Percentiles rank a stretch among this genome's conserved stretches.
These are phyloP conservation scores for Phytophthora tentaculata DNA, from an alignment of 352 stramenopile genomes.

Conservation along the genomic window DNA sequence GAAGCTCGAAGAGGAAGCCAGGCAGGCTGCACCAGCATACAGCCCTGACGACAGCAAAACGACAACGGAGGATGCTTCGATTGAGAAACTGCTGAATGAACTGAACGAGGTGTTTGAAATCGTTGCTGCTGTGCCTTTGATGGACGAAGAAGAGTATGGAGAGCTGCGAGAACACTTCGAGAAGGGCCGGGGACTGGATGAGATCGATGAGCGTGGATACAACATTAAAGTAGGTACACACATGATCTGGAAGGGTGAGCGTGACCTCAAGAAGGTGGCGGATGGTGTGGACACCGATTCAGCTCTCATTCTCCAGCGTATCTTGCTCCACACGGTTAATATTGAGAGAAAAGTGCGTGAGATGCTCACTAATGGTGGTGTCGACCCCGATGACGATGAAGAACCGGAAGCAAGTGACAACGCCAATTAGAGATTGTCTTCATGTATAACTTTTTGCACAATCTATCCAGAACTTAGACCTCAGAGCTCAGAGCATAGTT, in stretches of 20 bases:
- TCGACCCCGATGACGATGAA: conserved; percentile 23
- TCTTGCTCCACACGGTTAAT: conserved; percentile 69
- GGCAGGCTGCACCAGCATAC: conserved; percentile 53
- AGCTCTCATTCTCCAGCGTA: conserved; percentile 76
- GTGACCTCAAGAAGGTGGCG: conserved; percentile 47
- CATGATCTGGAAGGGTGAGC: conserved; percentile 73
- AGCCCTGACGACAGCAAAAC: conserved; percentile 34
- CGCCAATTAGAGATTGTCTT: conserved; percentile 40
- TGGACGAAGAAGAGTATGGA: conserved; percentile 81
- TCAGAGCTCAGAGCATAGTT: conserved; percentile 8
- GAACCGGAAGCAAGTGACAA: neutral
- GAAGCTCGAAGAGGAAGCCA: conserved; percentile 45
- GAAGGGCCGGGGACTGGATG: conserved; percentile 58
- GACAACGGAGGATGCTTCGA: conserved; percentile 53
- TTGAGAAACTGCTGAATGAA: conserved; percentile 65
- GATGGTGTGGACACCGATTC: conserved; percentile 56
- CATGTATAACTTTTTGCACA: conserved; percentile 1
- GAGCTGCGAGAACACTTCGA: too few species aligned
- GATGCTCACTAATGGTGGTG: conserved; percentile 39
- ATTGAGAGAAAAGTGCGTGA: conserved; percentile 72
- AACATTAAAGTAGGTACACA: conserved; percentile 57
- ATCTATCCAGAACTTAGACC: neutral
- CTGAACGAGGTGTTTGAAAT: conserved; percentile 75
- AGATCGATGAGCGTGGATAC: conserved; percentile 71
- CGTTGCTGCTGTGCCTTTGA: conserved; percentile 70